Percentiles rank a stretch among this genome's conserved stretches.
These are phyloP conservation scores for Alternaria ethzedia DNA, from an alignment of 2,329 filamentous ascomycete species.

Conservation along the genomic window DNA sequence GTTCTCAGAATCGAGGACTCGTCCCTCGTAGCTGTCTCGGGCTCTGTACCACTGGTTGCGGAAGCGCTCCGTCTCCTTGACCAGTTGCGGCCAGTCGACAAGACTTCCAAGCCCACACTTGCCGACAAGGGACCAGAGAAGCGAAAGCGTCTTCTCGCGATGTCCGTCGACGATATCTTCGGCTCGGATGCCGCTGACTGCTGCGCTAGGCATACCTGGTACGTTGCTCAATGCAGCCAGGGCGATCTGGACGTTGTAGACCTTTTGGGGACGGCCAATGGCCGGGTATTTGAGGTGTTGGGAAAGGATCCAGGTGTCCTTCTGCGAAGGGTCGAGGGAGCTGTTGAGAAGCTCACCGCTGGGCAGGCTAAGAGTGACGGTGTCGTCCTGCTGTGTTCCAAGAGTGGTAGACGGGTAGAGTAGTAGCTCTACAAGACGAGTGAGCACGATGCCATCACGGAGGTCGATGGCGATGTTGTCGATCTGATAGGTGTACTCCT, in stretches of 20 bases:
- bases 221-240: slow-evolving; percentile 59
- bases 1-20: slow-evolving; percentile 43
- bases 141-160: slow-evolving; percentile 66
- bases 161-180: slow-evolving; percentile 69
- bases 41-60: slow-evolving; percentile 37
- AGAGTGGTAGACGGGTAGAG: slow-evolving; percentile 53
- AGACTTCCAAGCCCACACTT: slow-evolving; percentile 62
- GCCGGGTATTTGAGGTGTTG: slow-evolving; percentile 66
- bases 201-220: slow-evolving; percentile 48
- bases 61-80: slow-evolving; percentile 59
- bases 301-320: slow-evolving; percentile 57
- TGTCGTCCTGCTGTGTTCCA: slow-evolving; percentile 43
- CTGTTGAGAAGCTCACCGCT: slow-evolving; percentile 53
- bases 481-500: slow-evolving; percentile 65
- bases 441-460: slow-evolving; percentile 66
- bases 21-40: slow-evolving; percentile 38
- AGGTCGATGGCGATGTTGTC: slow-evolving; percentile 68
- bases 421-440: slow-evolving; percentile 64
- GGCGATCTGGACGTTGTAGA: slow-evolving; percentile 66
- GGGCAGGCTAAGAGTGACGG: slow-evolving; percentile 55
- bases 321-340: slow-evolving; percentile 36
- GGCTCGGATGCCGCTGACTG: slow-evolving; percentile 55
- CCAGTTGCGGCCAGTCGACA: slow-evolving; percentile 62
- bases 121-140: slow-evolving; percentile 66
- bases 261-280: slow-evolving; percentile 60